Conservation (phyloP, 169 alveolate genomes). For the Cardiosporidium cionae region DNA sequence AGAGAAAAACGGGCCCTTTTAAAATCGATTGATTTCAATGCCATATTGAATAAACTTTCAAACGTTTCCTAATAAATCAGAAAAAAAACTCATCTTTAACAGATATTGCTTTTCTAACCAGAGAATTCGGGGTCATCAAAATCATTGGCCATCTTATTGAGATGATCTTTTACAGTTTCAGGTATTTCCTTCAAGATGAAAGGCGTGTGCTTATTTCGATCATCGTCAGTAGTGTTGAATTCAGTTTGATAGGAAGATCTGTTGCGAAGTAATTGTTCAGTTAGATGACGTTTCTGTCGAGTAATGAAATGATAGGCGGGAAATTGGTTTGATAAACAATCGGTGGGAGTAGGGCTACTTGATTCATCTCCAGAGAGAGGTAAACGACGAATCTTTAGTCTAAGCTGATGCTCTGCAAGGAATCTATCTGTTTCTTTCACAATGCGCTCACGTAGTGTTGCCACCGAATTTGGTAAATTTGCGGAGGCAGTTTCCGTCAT, state of each 20-base stretch:
- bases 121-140: conserved; percentile 46
- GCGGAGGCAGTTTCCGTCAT: too few relatives aligned
- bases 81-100: too few relatives aligned
- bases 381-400: not conserved
- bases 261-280: conserved; percentile 45
- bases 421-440: not conserved
- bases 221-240: conserved; percentile 29
- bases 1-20: too few relatives aligned
- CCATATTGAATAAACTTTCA: too few relatives aligned
- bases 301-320: conserved; percentile 46
- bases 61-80: too few relatives aligned
- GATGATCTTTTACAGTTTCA: conserved; percentile 20
- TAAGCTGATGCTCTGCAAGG: not conserved
- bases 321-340: too few relatives aligned
- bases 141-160: conserved; percentile 25
- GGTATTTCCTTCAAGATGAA: conserved; percentile 30
- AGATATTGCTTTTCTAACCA: conserved; percentile 28
- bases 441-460: too few relatives aligned
- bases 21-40: too few relatives aligned
- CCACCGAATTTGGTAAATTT: too few relatives aligned
- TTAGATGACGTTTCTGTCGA: conserved; percentile 40
- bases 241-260: conserved; percentile 36
- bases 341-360: too few relatives aligned
- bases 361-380: not conserved
- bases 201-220: conserved; percentile 39